Conservation (phyloP, 305 asterid genomes). For the Fraxinus floribunda region DNA sequence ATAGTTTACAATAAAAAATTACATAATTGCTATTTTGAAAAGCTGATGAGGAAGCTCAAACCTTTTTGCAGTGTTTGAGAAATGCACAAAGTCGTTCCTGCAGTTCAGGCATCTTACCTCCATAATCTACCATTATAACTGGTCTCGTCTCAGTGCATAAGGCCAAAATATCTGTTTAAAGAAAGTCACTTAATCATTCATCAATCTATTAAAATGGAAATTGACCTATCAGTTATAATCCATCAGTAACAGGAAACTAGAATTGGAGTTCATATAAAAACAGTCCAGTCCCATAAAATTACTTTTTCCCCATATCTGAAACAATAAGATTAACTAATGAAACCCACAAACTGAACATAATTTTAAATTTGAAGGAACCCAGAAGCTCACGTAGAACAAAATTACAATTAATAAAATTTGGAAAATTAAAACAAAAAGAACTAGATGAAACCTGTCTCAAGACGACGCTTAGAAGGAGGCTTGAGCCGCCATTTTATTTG, state of each 20-base stretch:
- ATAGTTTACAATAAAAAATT: not conserved
- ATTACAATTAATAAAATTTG: not conserved
- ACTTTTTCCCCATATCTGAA: not conserved
- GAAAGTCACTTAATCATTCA: not conserved
- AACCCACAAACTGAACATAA: slow-evolving; percentile 12
- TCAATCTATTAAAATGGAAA: not conserved
- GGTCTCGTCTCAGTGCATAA: slow-evolving; percentile 78
- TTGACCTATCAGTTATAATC: not conserved
- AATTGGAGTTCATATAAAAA: not conserved
- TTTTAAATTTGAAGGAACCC: not conserved
- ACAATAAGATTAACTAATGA: not conserved
- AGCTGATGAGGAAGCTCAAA: slow-evolving; percentile 15
- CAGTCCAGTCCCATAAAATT: not conserved
- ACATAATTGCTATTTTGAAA: not conserved
- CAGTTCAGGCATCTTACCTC: slow-evolving; percentile 94
- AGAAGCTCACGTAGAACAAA: not conserved
- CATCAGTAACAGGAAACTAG: not conserved
- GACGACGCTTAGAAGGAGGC: slow-evolving; percentile 70
- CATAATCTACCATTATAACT: slow-evolving; percentile 88
- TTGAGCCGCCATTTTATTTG: slow-evolving; percentile 75
- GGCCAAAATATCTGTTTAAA: slow-evolving; percentile 58
- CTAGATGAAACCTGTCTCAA: slow-evolving; percentile 51
- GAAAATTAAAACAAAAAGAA: not conserved
- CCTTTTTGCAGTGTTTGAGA: slow-evolving; percentile 59
- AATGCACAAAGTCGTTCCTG: slow-evolving; percentile 64